phyloP scores from a whole-genome alignment of 768 basidiomycete species.

The Rhizopogon rudus region DNA sequence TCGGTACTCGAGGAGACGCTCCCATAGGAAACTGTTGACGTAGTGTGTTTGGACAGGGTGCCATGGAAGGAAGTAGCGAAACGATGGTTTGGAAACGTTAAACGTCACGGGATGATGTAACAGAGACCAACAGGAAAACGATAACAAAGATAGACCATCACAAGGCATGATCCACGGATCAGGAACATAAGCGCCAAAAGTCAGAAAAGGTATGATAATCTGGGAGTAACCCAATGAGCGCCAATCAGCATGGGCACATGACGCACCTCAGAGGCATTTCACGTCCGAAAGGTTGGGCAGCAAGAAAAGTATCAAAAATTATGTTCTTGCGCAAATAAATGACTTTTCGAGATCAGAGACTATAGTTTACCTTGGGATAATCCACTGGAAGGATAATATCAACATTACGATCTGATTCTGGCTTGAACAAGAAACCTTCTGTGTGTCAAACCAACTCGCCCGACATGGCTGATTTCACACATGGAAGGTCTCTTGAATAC shows the following conservation, averaged over 20 bases:
- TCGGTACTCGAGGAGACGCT: slow-evolving; percentile 35
- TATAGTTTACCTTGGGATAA: slow-evolving; percentile 30
- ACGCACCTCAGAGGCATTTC: slow-evolving; percentile 45
- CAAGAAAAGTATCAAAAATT: slow-evolving; percentile 41
- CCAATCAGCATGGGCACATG: neutral
- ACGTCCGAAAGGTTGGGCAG: slow-evolving; percentile 47
- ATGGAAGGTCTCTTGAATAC: slow-evolving; percentile 7
- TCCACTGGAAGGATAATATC: slow-evolving; percentile 32
- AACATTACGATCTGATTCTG: neutral
- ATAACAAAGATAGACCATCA: neutral
- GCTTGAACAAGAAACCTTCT: slow-evolving; percentile 25
- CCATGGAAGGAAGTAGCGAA: neutral
- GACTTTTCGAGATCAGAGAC: neutral
- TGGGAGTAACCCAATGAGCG: neutral
- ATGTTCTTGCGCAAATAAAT: slow-evolving; percentile 27
- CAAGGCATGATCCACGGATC: neutral
- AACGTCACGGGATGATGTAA: too few relatives aligned
- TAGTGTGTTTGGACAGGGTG: neutral
- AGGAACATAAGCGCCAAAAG: neutral
- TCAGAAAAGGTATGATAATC: neutral
- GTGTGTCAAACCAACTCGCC: slow-evolving; percentile 66
- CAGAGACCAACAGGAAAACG: neutral
- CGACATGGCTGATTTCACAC: neutral
- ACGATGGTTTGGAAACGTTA: neutral
- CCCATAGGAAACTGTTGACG: slow-evolving; percentile 38